A percentile compares a stretch with the other conserved stretches of the same genome.
Conservation (phyloP, 164 flowering plant genomes). For the Macadamia integrifolia region DNA sequence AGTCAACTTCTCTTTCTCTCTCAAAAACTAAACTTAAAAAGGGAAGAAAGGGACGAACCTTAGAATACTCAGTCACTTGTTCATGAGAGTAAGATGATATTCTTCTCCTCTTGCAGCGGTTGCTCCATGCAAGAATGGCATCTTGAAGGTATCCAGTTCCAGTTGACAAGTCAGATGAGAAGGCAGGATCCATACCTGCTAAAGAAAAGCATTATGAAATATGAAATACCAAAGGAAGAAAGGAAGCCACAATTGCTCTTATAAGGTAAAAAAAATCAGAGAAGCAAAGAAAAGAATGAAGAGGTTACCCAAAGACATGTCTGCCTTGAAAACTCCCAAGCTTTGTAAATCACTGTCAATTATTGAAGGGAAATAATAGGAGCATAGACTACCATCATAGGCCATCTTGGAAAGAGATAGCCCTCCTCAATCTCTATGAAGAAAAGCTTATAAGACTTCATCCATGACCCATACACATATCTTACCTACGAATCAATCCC, state of each 20-base stretch:
- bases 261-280: not conserved
- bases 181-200: constrained; percentile 9
- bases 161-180: constrained; percentile 13
- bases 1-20: not conserved
- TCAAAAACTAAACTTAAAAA: not conserved
- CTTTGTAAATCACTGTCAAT: constrained; percentile 18
- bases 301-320: constrained; percentile 9
- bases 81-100: constrained; percentile 7
- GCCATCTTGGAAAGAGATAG: constrained; percentile 3
- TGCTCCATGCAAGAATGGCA: constrained; percentile 24
- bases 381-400: constrained; percentile 7
- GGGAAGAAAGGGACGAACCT: not conserved
- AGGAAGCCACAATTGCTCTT: not conserved
- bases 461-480: not conserved
- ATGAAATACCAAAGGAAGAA: not conserved
- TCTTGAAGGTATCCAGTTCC: constrained; percentile 30
- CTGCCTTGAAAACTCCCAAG: constrained; percentile 18
- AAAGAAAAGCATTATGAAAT: not conserved
- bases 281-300: not conserved
- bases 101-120: constrained; percentile 17
- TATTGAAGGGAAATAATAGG: not conserved
- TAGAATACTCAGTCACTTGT: constrained; percentile 1
- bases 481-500: not conserved
- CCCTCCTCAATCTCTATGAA: not conserved
- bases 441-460: not conserved